Evolutionary conservation across 2,329 filamentous ascomycete genomes (phyloP), one percentile per base, ranked within the genome.

Genomic region (Phialophora tarda): DNA sequence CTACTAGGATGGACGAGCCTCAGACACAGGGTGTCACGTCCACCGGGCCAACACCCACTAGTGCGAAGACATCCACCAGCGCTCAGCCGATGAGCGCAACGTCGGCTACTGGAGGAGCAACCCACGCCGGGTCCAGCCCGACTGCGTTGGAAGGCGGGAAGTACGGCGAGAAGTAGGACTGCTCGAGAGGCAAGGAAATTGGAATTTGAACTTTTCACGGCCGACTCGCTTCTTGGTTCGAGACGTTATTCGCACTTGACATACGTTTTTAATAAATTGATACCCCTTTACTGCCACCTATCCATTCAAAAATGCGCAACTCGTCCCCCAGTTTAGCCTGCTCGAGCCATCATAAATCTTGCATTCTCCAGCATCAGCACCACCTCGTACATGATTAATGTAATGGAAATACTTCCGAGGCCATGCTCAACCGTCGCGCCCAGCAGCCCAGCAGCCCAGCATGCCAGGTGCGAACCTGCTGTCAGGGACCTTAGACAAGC

Each of bases 21-120:
- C 68, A 71, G 47, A 66, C 58, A 2, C 62, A 67, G 38, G 63
- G 68, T 12, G 66, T 70, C 17, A 64, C 38, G 21, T 44, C 38
- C 1, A 8, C 38, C 7, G 38, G 38, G 6, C 38, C 17, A 44
- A 44, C 66, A 11, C 66, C 68, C 5, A 68, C 50, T 10, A 68
- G 68, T 56, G 66, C 62, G 12, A 57, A 30, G 21, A 62, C 65
- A 34, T 63, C 65, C 8, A 47, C 59, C 28, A 57, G 30, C 57
- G 63, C 53, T 21, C 59, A 58, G 41, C 47, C 61, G 14, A 47
- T 26, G n/a, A 62, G 44, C 51, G 34, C 53, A 10, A 56, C 62
- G 24, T 59, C 62, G 14, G 11, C 62, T 7, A 30, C 62, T 26
- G 48, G 48, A 51, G 38, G 17, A 44, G 17, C 14, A 7, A 5